A percentile compares a stretch with the other conserved stretches of the same genome.
Conservation (phyloP, 495 filamentous ascomycete species). For the Penicillium pulvis region DNA sequence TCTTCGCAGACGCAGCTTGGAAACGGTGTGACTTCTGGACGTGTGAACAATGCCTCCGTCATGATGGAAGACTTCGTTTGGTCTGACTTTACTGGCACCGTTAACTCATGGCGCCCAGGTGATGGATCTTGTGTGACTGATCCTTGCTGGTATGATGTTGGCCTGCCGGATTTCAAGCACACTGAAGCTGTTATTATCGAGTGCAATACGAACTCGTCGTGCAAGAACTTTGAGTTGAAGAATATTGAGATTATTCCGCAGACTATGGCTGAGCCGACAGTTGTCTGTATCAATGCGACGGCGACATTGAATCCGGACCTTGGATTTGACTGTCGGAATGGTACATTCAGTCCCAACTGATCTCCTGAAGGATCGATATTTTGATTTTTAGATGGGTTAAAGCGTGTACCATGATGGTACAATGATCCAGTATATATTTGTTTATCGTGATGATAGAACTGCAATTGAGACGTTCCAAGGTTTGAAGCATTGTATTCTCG, state of each 20-base stretch:
- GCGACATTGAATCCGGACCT: constrained; percentile 35
- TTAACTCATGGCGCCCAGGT: constrained; percentile 40
- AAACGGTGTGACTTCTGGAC: constrained; percentile 20
- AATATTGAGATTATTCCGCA: constrained; percentile 40
- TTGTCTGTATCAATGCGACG: constrained; percentile 40
- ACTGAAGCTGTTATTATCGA: constrained; percentile 42
- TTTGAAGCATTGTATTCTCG: too few relatives aligned
- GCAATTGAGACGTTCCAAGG: too few relatives aligned
- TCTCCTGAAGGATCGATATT: too few relatives aligned
- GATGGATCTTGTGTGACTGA: constrained; percentile 44
- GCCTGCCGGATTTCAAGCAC: constrained; percentile 37
- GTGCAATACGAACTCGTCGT: constrained; percentile 39
- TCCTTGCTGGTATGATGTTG: constrained; percentile 44
- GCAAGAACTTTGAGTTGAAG: constrained; percentile 32
- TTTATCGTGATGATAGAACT: too few relatives aligned
- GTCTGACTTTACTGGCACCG: constrained; percentile 42
- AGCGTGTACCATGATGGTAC: too few relatives aligned
- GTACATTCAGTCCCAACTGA: constrained; percentile 27
- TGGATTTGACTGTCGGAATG: constrained; percentile 40
- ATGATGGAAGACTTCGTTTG: constrained; percentile 44
- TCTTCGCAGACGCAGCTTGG: constrained; percentile 25
- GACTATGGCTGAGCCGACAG: constrained; percentile 28
- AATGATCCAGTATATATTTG: too few relatives aligned
- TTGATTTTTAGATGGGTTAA: too few relatives aligned
- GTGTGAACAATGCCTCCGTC: constrained; percentile 32